Percentiles rank a stretch among this genome's conserved stretches.
These are phyloP conservation scores for Bruguiera parviflora DNA, from an alignment of 345 rosid genomes.

Conservation along the genomic window DNA sequence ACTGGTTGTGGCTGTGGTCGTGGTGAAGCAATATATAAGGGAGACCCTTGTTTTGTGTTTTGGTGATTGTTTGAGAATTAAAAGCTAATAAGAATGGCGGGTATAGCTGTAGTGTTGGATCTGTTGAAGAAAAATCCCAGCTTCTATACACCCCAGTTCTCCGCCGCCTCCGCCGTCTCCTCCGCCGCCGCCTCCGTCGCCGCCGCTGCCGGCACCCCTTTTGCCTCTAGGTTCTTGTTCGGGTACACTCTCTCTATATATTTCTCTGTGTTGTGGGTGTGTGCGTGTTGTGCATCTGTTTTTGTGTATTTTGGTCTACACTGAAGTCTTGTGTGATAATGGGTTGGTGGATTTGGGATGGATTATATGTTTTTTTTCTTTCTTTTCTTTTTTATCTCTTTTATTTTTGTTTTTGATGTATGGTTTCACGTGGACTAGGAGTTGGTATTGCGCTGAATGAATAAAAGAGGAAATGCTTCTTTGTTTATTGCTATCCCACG, in stretches of 20 bases:
- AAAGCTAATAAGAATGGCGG: conserved; percentile 54
- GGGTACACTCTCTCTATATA: conserved; percentile 45
- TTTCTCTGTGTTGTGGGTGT: no score
- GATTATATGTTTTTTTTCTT: no score
- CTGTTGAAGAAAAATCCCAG: conserved; percentile 62
- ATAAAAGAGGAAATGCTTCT: no score
- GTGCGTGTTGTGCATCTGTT: not conserved
- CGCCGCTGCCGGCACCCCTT: conserved; percentile 61
- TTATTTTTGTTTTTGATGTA: no score
- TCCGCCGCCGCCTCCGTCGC: conserved; percentile 59
- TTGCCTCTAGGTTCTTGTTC: conserved; percentile 72
- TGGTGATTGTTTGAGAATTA: not conserved
- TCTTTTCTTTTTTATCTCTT: no score
- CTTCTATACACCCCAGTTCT: conserved; percentile 47
- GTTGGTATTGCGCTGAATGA: no score
- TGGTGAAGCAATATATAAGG: not conserved
- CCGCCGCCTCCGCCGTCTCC: conserved; percentile 51
- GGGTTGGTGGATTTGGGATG: no score
- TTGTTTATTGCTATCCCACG: no score
- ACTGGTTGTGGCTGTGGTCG: not conserved
- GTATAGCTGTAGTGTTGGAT: conserved; percentile 73
- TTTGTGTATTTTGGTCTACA: not conserved
- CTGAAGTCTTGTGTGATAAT: no score
- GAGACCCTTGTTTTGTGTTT: not conserved
- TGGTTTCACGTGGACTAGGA: no score